Evolutionary conservation across 495 filamentous ascomycete species (phyloP).

Genomic region (Talaromyces thailandensis): DNA sequence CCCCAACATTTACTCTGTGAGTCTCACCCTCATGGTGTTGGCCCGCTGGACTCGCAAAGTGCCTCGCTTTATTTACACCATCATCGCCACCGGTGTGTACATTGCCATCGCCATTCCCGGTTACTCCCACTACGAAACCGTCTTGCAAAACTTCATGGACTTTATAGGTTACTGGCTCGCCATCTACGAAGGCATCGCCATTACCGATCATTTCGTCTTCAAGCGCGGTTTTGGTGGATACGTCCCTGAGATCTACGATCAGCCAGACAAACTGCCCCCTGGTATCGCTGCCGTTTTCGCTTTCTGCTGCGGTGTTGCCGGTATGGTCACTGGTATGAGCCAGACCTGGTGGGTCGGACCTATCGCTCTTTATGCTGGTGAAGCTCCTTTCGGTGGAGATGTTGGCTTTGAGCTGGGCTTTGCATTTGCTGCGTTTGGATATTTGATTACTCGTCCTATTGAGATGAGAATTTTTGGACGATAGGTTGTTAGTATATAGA

Average conservation of each 20-base stretch:
- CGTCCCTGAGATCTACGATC: conserved; percentile 49
- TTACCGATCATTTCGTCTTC: conserved; percentile 73
- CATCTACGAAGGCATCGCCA: conserved; percentile 66
- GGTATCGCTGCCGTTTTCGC: conserved; percentile 62
- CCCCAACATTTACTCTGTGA: conserved; percentile 83
- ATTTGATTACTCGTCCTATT: conserved; percentile 25
- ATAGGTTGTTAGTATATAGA: conserved; percentile 7
- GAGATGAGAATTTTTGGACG: conserved; percentile 29
- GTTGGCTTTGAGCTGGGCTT: conserved; percentile 64
- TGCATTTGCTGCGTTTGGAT: conserved; percentile 23
- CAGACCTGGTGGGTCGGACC: conserved; percentile 70
- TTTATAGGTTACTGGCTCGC: conserved; percentile 78
- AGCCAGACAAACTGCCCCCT: conserved; percentile 51
- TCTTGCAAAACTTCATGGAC: conserved; percentile 73
- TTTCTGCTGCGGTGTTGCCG: conserved; percentile 61
- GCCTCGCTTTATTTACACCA: conserved; percentile 71
- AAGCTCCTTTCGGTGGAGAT: conserved; percentile 53
- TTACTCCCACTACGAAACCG: conserved; percentile 60
- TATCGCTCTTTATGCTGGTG: conserved; percentile 55
- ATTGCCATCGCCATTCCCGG: conserved; percentile 72
- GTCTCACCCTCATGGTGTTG: conserved; percentile 65
- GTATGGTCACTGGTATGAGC: conserved; percentile 69
- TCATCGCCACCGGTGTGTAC: conserved; percentile 58
- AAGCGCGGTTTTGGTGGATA: conserved; percentile 59
- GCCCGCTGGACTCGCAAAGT: conserved; percentile 54